These are phyloP conservation scores for Fusarium abutilonis DNA, from an alignment of 2,329 filamentous ascomycete genomes.

Conservation along the genomic window DNA sequence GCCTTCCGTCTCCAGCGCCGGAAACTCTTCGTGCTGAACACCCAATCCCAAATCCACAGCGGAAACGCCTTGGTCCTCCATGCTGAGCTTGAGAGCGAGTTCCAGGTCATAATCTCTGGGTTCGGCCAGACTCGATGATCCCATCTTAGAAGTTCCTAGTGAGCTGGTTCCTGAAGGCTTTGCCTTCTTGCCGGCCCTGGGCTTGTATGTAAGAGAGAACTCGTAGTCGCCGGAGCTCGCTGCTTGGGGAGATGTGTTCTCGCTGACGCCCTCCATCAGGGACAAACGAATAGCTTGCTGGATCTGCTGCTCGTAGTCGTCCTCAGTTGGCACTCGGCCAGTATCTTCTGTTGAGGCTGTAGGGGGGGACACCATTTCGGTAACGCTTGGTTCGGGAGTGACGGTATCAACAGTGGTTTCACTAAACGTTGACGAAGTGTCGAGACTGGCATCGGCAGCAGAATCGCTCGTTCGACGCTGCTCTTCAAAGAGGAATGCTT, in stretches of 20 bases:
- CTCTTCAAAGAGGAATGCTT: constrained; percentile 67
- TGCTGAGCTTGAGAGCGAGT: constrained; percentile 67
- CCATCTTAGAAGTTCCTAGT: constrained; percentile 50
- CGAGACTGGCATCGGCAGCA: constrained; percentile 58
- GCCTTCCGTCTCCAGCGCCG: constrained; percentile 52
- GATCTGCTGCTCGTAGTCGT: constrained; percentile 69
- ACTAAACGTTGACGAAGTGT: constrained; percentile 55
- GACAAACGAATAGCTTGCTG: constrained; percentile 71
- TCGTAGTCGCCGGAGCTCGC: constrained; percentile 62
- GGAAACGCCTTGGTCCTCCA: constrained; percentile 61
- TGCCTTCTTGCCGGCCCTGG: constrained; percentile 53
- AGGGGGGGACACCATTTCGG: constrained; percentile 51
- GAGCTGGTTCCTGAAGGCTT: constrained; percentile 51
- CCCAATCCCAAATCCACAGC: constrained; percentile 19
- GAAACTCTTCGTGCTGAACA: constrained; percentile 52
- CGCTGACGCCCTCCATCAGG: constrained; percentile 65
- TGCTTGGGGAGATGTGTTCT: constrained; percentile 56
- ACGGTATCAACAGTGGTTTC: constrained; percentile 57
- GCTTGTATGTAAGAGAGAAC: constrained; percentile 61
- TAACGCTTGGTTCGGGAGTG: constrained; percentile 65
- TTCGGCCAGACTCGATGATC: constrained; percentile 30
- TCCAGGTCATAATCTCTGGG: constrained; percentile 66
- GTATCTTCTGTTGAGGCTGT: constrained; percentile 21
- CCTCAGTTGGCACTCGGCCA: constrained; percentile 47
- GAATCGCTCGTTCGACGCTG: constrained; percentile 65